These are phyloP conservation scores for Penicillium silybi DNA, from an alignment of 495 filamentous ascomycete species.

Conservation along the genomic window DNA sequence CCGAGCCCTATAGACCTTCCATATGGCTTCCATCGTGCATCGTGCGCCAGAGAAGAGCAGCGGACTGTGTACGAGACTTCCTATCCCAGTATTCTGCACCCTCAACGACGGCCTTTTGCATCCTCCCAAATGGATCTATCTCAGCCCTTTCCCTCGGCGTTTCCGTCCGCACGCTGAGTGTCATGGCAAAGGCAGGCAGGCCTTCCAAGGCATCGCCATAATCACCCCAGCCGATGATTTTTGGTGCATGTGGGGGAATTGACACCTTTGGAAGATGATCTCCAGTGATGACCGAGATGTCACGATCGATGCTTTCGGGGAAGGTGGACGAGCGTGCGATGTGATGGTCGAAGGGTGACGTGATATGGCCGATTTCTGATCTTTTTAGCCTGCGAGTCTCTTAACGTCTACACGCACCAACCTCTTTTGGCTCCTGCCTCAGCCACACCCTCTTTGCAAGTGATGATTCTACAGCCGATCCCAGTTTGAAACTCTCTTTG, in stretches of 20 bases:
- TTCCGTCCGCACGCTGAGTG: slow-evolving; percentile 1
- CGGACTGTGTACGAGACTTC: slow-evolving; percentile 10
- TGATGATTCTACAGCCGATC: slow-evolving; percentile 3
- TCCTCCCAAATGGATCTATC: slow-evolving; percentile 5
- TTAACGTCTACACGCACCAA: background rate
- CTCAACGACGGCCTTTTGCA: slow-evolving; percentile 14
- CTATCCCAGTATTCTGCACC: slow-evolving; percentile 16
- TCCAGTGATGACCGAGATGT: slow-evolving; percentile 12
- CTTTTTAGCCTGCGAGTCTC: background rate
- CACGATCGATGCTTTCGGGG: slow-evolving; percentile 12
- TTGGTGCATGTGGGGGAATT: slow-evolving; percentile 10
- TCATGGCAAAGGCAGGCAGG: slow-evolving; percentile 10
- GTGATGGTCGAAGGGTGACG: slow-evolving; percentile 11
- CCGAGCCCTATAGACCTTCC: slow-evolving; percentile 11
- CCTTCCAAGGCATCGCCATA: slow-evolving; percentile 13
- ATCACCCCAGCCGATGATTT: slow-evolving; percentile 11
- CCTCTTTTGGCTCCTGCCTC: slow-evolving; percentile 9
- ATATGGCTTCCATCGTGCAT: slow-evolving; percentile 14
- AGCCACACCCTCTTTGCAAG: slow-evolving; percentile 16
- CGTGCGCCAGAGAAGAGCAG: slow-evolving; percentile 11
- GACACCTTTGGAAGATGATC: slow-evolving; percentile 6
- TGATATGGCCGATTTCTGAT: slow-evolving; percentile 10
- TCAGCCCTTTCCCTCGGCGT: background rate
- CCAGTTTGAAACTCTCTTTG: slow-evolving; percentile 3
- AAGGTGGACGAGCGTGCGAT: slow-evolving; percentile 5